Conservation (phyloP, 75 land plant species). For the Pinus tabuliformis region DNA sequence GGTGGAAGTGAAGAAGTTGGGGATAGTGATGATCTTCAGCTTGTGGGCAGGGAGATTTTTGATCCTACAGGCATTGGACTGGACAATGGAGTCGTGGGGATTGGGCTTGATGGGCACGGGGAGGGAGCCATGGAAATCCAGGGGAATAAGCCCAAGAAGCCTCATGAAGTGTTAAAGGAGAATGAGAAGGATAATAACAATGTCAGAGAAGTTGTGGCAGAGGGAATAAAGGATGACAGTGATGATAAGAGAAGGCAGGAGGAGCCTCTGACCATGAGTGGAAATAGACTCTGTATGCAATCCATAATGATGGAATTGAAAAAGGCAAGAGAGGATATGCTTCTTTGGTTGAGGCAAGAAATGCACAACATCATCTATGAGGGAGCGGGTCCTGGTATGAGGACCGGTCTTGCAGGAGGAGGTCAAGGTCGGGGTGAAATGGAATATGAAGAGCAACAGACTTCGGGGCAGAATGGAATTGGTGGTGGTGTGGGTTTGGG, state of each 20-base stretch:
- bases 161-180: not conserved
- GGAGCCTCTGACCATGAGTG: constrained; percentile 7
- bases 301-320: constrained; percentile 13
- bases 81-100: constrained; percentile 3
- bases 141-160: not conserved
- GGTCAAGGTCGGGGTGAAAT: not conserved
- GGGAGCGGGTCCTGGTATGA: not conserved
- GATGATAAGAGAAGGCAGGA: constrained; percentile 4
- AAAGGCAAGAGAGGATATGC: constrained; percentile 14
- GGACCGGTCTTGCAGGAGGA: not conserved
- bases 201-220: not conserved
- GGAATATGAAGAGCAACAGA: constrained; percentile 10
- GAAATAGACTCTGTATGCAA: constrained; percentile 7
- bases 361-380: constrained; percentile 5
- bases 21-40: constrained; percentile 12
- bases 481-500: not conserved
- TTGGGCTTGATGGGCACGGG: constrained; percentile 8
- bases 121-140: constrained; percentile 4
- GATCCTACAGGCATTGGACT: constrained; percentile 2
- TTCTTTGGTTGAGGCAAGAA: constrained; percentile 9
- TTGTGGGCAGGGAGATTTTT: constrained; percentile 12
- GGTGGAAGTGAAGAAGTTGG: constrained; percentile 12
- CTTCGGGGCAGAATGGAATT: constrained; percentile 7
- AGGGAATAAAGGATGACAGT: not conserved
- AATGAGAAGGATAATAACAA: not conserved